Percentiles rank a stretch among this genome's conserved stretches.
Conservation (phyloP, 495 filamentous ascomycete genomes). For the Chaetomidium leptoderma region DNA sequence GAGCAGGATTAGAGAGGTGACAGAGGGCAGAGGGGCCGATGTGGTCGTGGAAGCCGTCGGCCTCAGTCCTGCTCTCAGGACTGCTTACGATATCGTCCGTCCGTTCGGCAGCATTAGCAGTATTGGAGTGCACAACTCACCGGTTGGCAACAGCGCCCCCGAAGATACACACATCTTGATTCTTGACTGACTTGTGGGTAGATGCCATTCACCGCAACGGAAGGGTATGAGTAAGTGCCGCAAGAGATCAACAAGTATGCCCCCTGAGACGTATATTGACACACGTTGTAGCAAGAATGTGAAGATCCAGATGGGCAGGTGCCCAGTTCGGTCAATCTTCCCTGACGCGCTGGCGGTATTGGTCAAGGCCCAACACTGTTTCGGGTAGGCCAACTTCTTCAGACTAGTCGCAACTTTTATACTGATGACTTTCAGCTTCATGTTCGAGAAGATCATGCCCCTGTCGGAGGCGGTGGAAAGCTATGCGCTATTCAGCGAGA, state of each 20-base stretch:
- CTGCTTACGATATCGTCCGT: conserved; percentile 76
- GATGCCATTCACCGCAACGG: conserved; percentile 77
- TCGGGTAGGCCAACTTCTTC: conserved; percentile 57
- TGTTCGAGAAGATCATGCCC: conserved; percentile 91
- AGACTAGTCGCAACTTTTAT: not conserved
- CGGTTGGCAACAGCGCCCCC: conserved; percentile 44
- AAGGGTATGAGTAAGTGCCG: conserved; percentile 63
- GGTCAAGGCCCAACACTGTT: conserved; percentile 72
- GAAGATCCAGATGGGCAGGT: conserved; percentile 84
- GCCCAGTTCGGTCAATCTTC: conserved; percentile 83
- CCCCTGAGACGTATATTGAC: no score
- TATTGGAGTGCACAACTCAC: conserved; percentile 90
- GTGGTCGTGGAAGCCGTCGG: conserved; percentile 89
- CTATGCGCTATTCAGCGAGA: conserved; percentile 85
- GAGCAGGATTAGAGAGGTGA: conserved; percentile 68
- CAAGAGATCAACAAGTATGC: no score
- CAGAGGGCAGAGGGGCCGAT: conserved; percentile 81
- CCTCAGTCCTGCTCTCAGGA: conserved; percentile 71
- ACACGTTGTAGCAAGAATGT: conserved; percentile 63
- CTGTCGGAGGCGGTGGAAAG: conserved; percentile 79
- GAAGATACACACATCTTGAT: not conserved
- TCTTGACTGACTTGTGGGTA: conserved; percentile 32
- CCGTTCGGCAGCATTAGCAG: conserved; percentile 86
- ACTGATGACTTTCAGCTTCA: conserved; percentile 58
- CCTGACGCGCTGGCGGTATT: conserved; percentile 70